Base-by-base conservation (phyloP, 176 grass and related monocot species). In the Panicum miliaceum region DNA sequence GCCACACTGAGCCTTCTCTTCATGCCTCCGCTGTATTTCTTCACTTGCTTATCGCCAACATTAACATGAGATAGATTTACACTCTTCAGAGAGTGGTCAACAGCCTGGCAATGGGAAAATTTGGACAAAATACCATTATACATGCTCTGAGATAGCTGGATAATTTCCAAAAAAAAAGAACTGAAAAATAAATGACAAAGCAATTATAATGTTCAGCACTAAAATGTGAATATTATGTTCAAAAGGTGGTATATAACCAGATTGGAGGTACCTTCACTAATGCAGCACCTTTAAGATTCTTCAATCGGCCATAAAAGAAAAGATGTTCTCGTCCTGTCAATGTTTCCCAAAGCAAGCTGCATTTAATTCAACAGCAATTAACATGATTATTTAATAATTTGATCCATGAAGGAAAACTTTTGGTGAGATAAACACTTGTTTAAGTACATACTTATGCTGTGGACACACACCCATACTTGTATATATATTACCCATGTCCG, bases 301-400 rank as follows among this genome's bases (percentile, higher is more conserved):
- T 96, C 40, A 94, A 77, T 38, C 91, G 85, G 9, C 93, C 96
- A 84, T 94, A 99, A 86, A 99, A 99, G 57, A 96, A 61, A 64
- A 99, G 72, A 82, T 99, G 91, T 47, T 96, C 91, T 82, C 81
- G 91, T 76, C 89, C 93, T 4, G 96, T 99, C 54, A 99, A 73
- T 90, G 91, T 94, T 87, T 99, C 96, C 96, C 96, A 96, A 68
- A 99, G 90, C 76, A 96, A 94, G 85, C 93, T 96, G 86, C 65
- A 90, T 83, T 87, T 88, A 36, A 56, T 29, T 84, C 63, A 76
- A 67, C 34, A 79, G 47, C 16, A 81, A 68, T 46, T 84, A 79
- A 4, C 32, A 62, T 54, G 34, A 54, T 58, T 62, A 53, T n/a
- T n/a, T n/a, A 43, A 67, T 35, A 68, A 36, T 83, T 27, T 73